A percentile compares a stretch with the other conserved stretches of the same genome.
phyloP scores from a whole-genome alignment of 2,329 filamentous ascomycete genomes.

The Arthroderma uncinatum region DNA sequence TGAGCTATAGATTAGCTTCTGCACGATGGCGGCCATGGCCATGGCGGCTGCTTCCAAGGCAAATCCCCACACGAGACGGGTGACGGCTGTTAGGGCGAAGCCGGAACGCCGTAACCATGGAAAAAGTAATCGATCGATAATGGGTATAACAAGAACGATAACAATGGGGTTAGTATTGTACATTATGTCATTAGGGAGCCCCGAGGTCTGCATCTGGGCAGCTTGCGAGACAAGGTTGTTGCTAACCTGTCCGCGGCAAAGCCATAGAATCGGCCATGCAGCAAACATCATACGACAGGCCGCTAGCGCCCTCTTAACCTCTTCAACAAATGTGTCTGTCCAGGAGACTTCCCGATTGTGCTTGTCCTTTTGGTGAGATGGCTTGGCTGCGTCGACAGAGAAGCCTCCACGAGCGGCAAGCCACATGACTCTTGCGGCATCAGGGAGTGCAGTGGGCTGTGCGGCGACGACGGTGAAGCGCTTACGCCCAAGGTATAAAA shows the following conservation, averaged over 20 bases:
- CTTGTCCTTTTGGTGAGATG: too few species aligned
- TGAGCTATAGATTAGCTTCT: slow-evolving; percentile 45
- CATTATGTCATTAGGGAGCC: slow-evolving; percentile 50
- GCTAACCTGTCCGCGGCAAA: slow-evolving; percentile 27
- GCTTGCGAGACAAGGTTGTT: slow-evolving; percentile 35
- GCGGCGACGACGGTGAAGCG: too few species aligned
- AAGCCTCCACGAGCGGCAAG: too few species aligned
- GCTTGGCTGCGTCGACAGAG: too few species aligned
- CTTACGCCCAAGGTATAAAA: too few species aligned
- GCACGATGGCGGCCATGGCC: slow-evolving; percentile 46
- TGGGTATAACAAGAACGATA: slow-evolving; percentile 46
- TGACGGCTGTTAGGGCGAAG: slow-evolving; percentile 49
- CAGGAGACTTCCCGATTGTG: too few species aligned
- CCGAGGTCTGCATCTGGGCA: slow-evolving; percentile 44
- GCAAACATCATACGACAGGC: too few species aligned
- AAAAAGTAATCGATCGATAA: slow-evolving; percentile 44
- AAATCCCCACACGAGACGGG: slow-evolving; percentile 46
- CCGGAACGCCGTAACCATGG: slow-evolving; percentile 42
- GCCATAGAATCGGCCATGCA: slow-evolving; percentile 28
- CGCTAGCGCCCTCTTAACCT: too few species aligned
- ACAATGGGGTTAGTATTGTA: slow-evolving; percentile 48
- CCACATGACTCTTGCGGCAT: too few species aligned
- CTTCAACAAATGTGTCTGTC: too few species aligned
- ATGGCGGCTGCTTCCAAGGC: slow-evolving; percentile 42
- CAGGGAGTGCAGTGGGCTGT: too few species aligned